Evolutionary conservation across 805 yeast species (phyloP).

Genomic region (Saccharomycopsis javanensis): DNA sequence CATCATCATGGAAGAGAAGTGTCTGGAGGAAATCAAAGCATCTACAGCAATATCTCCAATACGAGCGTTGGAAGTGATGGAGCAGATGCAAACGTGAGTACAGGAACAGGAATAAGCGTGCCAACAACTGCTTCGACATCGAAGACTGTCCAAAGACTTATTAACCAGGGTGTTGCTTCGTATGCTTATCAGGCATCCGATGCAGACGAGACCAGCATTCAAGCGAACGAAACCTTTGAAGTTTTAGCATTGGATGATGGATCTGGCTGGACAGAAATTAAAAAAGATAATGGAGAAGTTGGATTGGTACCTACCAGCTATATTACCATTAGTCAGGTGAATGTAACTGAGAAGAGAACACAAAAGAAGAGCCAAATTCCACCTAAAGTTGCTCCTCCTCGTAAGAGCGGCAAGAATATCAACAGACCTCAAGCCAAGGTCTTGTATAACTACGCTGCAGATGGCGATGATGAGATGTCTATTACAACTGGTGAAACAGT

Average conservation of each 20-base stretch:
- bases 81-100: not conserved
- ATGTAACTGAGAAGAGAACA: slow-evolving; percentile 14
- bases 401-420: slow-evolving; percentile 47
- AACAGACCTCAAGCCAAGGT: slow-evolving; percentile 52
- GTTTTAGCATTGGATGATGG: slow-evolving; percentile 72
- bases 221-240: slow-evolving; percentile 49
- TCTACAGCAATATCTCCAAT: not conserved
- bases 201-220: slow-evolving; percentile 60
- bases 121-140: not conserved
- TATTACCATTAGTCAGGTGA: slow-evolving; percentile 34
- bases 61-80: too few species aligned
- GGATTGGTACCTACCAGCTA: slow-evolving; percentile 88
- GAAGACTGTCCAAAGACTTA: slow-evolving; percentile 7
- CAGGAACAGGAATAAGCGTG: not conserved
- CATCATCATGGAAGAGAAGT: slow-evolving; percentile 26
- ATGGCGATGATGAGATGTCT: slow-evolving; percentile 70
- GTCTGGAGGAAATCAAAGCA: slow-evolving; percentile 22
- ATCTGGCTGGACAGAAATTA: slow-evolving; percentile 80
- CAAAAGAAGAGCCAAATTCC: slow-evolving; percentile 39
- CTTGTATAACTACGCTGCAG: slow-evolving; percentile 65
- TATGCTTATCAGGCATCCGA: slow-evolving; percentile 62
- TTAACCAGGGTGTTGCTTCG: slow-evolving; percentile 37
- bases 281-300: slow-evolving; percentile 35
- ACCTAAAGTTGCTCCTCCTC: slow-evolving; percentile 72
- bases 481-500: slow-evolving; percentile 67